Conservation (phyloP, 495 filamentous ascomycete genomes). For the Filosporella fistucella region DNA sequence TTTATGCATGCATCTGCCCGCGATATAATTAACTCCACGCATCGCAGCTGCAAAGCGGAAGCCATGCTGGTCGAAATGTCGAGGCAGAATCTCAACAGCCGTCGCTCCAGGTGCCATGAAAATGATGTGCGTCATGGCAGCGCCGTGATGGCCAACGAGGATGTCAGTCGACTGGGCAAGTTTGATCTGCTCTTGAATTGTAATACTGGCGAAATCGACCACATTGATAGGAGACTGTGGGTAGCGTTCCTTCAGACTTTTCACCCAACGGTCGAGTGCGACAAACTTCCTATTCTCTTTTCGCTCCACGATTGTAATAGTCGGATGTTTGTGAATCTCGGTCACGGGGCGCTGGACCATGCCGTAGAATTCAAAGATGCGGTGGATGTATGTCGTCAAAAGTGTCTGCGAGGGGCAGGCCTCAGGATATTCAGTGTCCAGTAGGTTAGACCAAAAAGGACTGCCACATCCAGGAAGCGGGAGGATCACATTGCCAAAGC, state of each 20-base stretch:
- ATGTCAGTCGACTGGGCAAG: constrained; percentile 30
- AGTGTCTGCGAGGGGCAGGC: constrained; percentile 25
- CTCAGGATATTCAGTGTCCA: constrained; percentile 18
- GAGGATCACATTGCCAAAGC: constrained; percentile 30
- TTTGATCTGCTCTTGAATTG: constrained; percentile 30
- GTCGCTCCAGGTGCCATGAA: constrained; percentile 22
- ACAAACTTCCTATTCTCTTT: constrained; percentile 25
- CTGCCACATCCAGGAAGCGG: constrained; percentile 32
- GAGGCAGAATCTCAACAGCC: constrained; percentile 35
- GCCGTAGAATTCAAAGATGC: constrained; percentile 24
- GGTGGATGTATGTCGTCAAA: constrained; percentile 27
- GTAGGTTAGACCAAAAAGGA: constrained; percentile 30
- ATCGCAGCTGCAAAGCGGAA: constrained; percentile 32
- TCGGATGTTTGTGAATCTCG: constrained; percentile 11
- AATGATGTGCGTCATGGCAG: constrained; percentile 34
- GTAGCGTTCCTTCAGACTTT: constrained; percentile 19
- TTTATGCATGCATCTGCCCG: constrained; percentile 11
- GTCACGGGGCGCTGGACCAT: constrained; percentile 15
- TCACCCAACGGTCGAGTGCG: constrained; percentile 24
- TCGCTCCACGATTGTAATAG: constrained; percentile 34
- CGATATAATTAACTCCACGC: constrained; percentile 14
- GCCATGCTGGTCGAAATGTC: constrained; percentile 28
- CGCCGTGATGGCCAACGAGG: constrained; percentile 36
- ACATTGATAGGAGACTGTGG: constrained; percentile 27
- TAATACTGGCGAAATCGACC: constrained; percentile 32